Conservation (phyloP, 2,329 filamentous ascomycete genomes). For the Chaetomiaceae sp. region DNA sequence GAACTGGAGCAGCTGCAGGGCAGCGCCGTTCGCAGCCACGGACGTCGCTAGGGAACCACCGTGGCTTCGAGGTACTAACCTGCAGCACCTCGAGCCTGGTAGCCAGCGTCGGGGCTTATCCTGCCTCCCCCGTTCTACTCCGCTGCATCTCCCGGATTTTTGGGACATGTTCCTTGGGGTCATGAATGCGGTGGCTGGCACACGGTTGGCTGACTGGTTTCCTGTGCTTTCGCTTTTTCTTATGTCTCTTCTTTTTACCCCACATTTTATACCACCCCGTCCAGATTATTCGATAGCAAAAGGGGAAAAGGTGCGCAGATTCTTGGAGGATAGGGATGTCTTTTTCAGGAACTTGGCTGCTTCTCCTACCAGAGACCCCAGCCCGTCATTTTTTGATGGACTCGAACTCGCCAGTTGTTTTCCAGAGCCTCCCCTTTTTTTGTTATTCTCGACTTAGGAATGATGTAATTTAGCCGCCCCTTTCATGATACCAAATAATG, state of each 20-base stretch:
- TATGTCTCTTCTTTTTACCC: conserved; percentile 1
- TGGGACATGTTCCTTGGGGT: not conserved
- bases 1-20: conserved; percentile 94
- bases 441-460: conserved; percentile 40
- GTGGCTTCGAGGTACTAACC: conserved; percentile 2
- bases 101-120: not conserved
- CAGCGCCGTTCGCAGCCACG: conserved; percentile 82
- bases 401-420: conserved; percentile 9
- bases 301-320: conserved; percentile 11
- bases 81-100: conserved; percentile 3
- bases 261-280: not conserved
- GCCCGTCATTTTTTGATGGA: not conserved
- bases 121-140: not conserved
- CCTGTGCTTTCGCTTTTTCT: conserved; percentile 21
- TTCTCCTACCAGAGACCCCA: not conserved
- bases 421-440: conserved; percentile 24
- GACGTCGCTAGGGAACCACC: conserved; percentile 63
- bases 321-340: not conserved
- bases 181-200: not conserved
- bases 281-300: conserved; percentile 10
- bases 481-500: conserved; percentile 47
- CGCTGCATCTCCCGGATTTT: not conserved
- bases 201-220: not conserved
- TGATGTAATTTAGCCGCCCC: conserved; percentile 45
- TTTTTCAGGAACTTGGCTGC: not conserved